Base-by-base conservation (phyloP, 2,329 filamentous ascomycete genomes). In the Penicillium sp. region DNA sequence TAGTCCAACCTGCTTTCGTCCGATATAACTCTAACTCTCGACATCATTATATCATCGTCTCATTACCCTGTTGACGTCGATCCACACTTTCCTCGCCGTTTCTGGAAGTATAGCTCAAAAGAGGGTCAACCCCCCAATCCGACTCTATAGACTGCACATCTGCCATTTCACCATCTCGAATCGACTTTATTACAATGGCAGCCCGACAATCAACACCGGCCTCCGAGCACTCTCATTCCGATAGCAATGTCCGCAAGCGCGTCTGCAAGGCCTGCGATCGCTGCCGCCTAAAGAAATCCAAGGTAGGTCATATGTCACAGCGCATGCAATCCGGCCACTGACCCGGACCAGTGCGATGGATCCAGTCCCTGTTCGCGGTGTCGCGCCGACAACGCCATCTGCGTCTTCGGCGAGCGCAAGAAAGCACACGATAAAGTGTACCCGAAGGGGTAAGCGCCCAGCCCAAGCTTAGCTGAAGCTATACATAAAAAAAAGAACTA, bases 251-350 rank as follows among this genome's bases (percentile, higher is more conserved):
- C 36, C 73, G 84, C 62, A 87, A 87, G 73, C 78, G 85, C 65
- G 85, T 87, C 38, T 85, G 85, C 70, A 87, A 87, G 73, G 85
- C 85, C 22, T 87, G 85, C 71, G 85, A 87, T 71, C 79, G 85
- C 55, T 87, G 85, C 74, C 78, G 85, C 45, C 64, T 86, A 54
- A 87, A 87, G 73, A 87, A 87, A 68, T 86, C 84, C 67, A 87
- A 87, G 77, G 82, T 83, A 74, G 56, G 71, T 63, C 55, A 56
- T 44, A 47, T n/a, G 27, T 24, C 42, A 45, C 42, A 47, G 52
- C 45, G 51, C 58, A 54, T 53, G 50, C n/a, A n/a, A 10, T 32
- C 16, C 61, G 57, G 51, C 45, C 48, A 66, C 66, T 71, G 62
- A 71, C 65, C 49, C 40, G 47, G 45, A 42, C 52, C 57, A 71